A percentile compares a stretch with the other conserved stretches of the same genome.
phyloP scores from a whole-genome alignment of 495 filamentous ascomycete species.

The Aspergillus sparsus region DNA sequence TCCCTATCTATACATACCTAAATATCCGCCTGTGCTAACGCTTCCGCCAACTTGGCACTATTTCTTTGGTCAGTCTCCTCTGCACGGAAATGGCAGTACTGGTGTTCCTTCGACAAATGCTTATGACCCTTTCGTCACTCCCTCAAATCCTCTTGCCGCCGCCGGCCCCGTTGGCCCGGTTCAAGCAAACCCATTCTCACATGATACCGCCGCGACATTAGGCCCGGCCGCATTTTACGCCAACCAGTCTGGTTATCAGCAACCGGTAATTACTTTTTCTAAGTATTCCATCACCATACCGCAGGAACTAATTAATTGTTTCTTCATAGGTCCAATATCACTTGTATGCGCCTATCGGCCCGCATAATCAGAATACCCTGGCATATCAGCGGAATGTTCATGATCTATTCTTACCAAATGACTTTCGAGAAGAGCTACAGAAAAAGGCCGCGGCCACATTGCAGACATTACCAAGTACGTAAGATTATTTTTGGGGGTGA shows the following conservation, averaged over 20 bases:
- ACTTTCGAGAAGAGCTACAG: constrained; percentile 82
- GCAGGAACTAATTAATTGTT: neutral
- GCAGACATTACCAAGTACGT: constrained; percentile 80
- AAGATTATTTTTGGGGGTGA: neutral
- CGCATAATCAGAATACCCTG: constrained; percentile 72
- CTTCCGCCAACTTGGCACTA: neutral
- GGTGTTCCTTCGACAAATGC: constrained; percentile 33
- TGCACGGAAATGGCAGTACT: constrained; percentile 47
- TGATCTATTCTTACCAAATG: constrained; percentile 87
- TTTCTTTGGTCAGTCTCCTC: constrained; percentile 29
- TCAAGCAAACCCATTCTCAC: constrained; percentile 67
- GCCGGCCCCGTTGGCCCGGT: constrained; percentile 48
- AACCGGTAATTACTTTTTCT: constrained; percentile 58
- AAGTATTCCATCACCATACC: neutral
- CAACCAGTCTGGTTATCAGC: constrained; percentile 56
- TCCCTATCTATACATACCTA: neutral
- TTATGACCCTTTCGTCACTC: constrained; percentile 64
- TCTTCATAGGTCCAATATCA: constrained; percentile 74
- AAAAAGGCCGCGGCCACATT: constrained; percentile 82
- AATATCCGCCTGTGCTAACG: neutral
- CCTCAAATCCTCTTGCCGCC: constrained; percentile 52
- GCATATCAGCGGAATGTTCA: constrained; percentile 82
- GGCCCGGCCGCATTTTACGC: constrained; percentile 57
- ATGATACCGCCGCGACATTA: constrained; percentile 55
- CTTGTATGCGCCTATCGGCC: constrained; percentile 85